These are phyloP conservation scores for Dentipellis sp. DNA, from an alignment of 768 basidiomycete genomes.

Conservation along the genomic window DNA sequence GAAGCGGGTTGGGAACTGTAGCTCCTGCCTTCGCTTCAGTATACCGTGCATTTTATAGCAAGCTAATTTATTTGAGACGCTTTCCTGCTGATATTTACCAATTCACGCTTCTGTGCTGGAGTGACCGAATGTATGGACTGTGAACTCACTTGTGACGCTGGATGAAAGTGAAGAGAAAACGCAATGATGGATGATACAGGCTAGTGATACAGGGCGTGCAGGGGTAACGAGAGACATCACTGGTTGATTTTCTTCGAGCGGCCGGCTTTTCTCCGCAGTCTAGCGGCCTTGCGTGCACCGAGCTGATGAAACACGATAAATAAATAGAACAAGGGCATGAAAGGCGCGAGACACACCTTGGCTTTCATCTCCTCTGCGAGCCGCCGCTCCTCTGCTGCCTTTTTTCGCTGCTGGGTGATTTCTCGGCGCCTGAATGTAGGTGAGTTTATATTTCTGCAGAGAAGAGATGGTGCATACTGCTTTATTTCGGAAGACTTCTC, in stretches of 20 bases:
- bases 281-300: conserved; percentile 70
- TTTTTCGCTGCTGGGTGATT: conserved; percentile 62
- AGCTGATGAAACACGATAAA: conserved; percentile 36
- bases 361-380: conserved; percentile 56
- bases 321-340: conserved; percentile 1
- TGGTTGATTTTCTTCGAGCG: conserved; percentile 77
- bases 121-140: no score
- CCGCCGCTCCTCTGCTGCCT: conserved; percentile 61
- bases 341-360: conserved; percentile 31
- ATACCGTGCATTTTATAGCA: no score
- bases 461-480: conserved; percentile 31
- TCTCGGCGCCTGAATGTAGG: conserved; percentile 43
- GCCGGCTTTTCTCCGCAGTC: conserved; percentile 64
- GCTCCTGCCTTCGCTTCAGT: neutral
- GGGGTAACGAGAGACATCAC: conserved; percentile 23
- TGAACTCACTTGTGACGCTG: no score
- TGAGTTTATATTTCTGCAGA: no score
- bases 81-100: no score
- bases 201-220: no score
- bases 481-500: conserved; percentile 64
- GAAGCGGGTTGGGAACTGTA: conserved; percentile 74
- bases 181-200: no score
- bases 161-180: no score
- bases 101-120: no score
- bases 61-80: no score